Percentiles rank a stretch among this genome's conserved stretches.
These are phyloP conservation scores for Aquilaria malaccensis DNA, from an alignment of 345 rosid species.

Conservation along the genomic window DNA sequence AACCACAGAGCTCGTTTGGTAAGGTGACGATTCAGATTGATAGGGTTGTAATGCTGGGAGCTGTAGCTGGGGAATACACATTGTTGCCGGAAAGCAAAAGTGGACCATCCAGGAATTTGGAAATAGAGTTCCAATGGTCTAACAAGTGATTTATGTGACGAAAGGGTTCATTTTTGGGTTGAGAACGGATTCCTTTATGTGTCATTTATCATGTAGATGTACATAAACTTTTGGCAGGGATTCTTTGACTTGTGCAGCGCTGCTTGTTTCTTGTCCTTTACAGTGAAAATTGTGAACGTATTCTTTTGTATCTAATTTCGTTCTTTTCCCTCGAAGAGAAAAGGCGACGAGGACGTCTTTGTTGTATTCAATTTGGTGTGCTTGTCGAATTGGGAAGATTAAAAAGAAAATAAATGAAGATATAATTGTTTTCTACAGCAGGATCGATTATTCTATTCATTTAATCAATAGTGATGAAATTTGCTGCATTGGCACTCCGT, in stretches of 20 bases:
- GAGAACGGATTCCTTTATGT: conserved; percentile 13
- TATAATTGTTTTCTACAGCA: not conserved
- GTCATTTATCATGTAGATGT: conserved; percentile 24
- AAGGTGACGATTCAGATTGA: conserved; percentile 98
- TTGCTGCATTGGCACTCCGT: not conserved
- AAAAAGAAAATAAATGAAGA: conserved; percentile 8
- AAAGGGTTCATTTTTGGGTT: conserved; percentile 14
- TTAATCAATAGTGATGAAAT: not conserved
- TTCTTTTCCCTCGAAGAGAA: conserved; percentile 5
- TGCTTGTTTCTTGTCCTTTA: conserved; percentile 19
- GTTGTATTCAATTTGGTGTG: conserved; percentile 23
- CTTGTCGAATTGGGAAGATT: conserved; percentile 14
- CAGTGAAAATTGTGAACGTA: conserved; percentile 23
- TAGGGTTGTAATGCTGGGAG: conserved; percentile 94
- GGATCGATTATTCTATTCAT: conserved; percentile 1
- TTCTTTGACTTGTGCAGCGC: conserved; percentile 27
- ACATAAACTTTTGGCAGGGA: conserved; percentile 27
- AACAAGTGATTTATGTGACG: conserved; percentile 38
- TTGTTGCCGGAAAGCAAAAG: conserved; percentile 91
- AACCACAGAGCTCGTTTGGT: conserved; percentile 83
- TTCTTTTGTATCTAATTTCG: conserved; percentile 32
- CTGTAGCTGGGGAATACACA: conserved; percentile 88
- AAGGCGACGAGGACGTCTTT: not conserved
- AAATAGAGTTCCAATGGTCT: conserved; percentile 98
- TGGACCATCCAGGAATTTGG: conserved; percentile 82